Evolutionary conservation across 1,284 basidiomycete species (phyloP), one percentile per base, ranked within the genome.

Genomic region (Ganoderma resinaceum): DNA sequence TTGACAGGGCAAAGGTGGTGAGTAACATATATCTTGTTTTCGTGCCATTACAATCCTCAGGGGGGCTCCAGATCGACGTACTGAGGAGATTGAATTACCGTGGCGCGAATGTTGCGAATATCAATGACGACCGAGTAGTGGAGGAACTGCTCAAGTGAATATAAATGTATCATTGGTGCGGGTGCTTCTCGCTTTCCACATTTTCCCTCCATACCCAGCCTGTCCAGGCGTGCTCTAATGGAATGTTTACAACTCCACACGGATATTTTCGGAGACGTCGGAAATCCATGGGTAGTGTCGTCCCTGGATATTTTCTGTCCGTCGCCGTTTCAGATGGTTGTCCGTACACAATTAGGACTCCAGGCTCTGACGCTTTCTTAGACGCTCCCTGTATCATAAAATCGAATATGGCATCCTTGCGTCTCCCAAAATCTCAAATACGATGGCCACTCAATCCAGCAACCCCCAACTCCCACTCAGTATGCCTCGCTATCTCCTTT

Each of bases 51-150:
- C 12, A 12, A 8, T n/a, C 37, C 58, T 42, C 12, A 40, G 3
- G 11, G 31, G 49, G 2, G 16, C 31, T 60, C n/a, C 73, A 95
- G 94, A 95, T 97, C 71, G 92, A 96, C 72, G 92, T 93, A 12
- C 85, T 98, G 70, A 90, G 93, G 75, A 87, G 92, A 74, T 80
- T 98, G 79, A 98, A 99, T 81, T 99, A 99, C 82, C 90, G 97
- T 23, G 97, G 95, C 16, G 82, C 84, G 33, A 91, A 92, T 74
- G 85, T 86, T 53, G 78, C 82, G 42, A 88, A 86, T 72, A 89
- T 91, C 71, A 80, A 84, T 63, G 88, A 90, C 71, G 88, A 91
- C 75, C 82, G 83, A 68, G 81, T 91, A 42, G 84, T 90, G 42
- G 85, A 89, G 77, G 86, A 89, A 78, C 76, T 90, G 61, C 78